phyloP scores from a whole-genome alignment of 768 basidiomycete species.

The Termitomyces sp. region DNA sequence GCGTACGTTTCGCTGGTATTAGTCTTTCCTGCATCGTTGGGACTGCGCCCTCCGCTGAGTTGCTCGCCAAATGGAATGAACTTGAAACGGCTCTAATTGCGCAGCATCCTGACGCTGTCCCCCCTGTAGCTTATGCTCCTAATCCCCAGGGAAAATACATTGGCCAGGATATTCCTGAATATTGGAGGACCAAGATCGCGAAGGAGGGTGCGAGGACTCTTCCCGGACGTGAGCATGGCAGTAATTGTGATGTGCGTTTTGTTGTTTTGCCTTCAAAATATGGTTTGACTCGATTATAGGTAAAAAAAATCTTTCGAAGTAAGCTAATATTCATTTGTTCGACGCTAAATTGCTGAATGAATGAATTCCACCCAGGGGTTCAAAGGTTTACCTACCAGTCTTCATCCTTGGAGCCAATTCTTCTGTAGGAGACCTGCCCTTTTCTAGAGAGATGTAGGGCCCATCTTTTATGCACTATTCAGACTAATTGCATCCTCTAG shows the following conservation, averaged over 20 bases:
- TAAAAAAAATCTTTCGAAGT: conserved; percentile 74
- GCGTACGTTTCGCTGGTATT: conserved; percentile 73
- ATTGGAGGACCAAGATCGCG: conserved; percentile 46
- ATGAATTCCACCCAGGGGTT: conserved; percentile 43
- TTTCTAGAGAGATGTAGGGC: conserved; percentile 64
- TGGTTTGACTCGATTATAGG: conserved; percentile 30
- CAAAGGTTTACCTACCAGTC: conserved; percentile 71
- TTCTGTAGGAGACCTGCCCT: conserved; percentile 78
- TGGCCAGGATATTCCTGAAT: conserved; percentile 52
- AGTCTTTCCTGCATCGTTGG: conserved; percentile 75
- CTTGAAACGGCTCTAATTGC: conserved; percentile 65
- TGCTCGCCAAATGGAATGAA: conserved; percentile 72
- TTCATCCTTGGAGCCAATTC: conserved; percentile 72
- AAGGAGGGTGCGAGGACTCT: conserved; percentile 68
- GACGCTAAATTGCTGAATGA: background rate
- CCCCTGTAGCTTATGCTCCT: conserved; percentile 64
- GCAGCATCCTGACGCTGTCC: conserved; percentile 42
- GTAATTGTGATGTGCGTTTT: conserved; percentile 60
- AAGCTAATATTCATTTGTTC: background rate
- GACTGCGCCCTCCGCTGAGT: conserved; percentile 68
- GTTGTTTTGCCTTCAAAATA: background rate
- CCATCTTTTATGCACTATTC: background rate
- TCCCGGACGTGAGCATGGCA: conserved; percentile 76
- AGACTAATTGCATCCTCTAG: conserved; percentile 22
- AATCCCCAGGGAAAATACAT: conserved; percentile 56